Evolutionary conservation across 441 rosid species (phyloP).

Genomic region (Croton setiger): DNA sequence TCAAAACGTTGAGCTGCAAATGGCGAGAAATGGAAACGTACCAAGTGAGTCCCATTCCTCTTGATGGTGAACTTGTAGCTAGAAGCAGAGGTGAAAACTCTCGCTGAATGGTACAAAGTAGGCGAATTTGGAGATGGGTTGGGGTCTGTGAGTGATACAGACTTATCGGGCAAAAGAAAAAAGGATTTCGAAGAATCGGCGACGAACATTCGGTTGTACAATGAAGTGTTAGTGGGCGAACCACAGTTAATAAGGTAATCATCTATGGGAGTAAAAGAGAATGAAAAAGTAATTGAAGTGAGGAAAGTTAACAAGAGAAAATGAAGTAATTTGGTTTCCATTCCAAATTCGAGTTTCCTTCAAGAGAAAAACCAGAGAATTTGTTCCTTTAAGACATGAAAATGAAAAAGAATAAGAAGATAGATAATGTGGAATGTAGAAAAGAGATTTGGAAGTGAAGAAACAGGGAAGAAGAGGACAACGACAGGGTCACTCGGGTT

Average conservation of each 20-base stretch:
- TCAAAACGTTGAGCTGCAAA: conserved; percentile 47
- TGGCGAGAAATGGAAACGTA: conserved; percentile 91
- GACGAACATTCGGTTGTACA: conserved; percentile 48
- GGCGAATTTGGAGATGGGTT: conserved; percentile 43
- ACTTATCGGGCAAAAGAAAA: conserved; percentile 34
- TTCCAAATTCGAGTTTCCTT: conserved; percentile 13
- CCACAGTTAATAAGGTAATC: conserved; percentile 81
- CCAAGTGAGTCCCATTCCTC: conserved; percentile 56
- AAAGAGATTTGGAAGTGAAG: not conserved
- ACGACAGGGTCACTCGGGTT: not conserved
- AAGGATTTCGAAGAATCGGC: conserved; percentile 43
- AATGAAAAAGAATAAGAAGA: too few relatives aligned
- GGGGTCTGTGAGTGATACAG: conserved; percentile 40
- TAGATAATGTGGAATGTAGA: not conserved
- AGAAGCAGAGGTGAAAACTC: conserved; percentile 52
- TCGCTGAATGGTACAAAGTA: conserved; percentile 51
- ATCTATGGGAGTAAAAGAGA: conserved; percentile 58
- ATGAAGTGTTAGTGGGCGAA: conserved; percentile 43
- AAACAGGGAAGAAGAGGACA: too few relatives aligned
- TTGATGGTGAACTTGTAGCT: conserved; percentile 53
- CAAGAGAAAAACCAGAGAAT: conserved; percentile 7
- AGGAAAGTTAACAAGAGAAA: conserved; percentile 30
- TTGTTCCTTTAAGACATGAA: conserved; percentile 4
- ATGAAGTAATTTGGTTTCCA: conserved; percentile 30
- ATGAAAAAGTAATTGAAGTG: conserved; percentile 19